Evolutionary conservation across 2,329 filamentous ascomycete genomes (phyloP), one percentile per base, ranked within the genome.

Genomic region (Karstenula rhodostoma): DNA sequence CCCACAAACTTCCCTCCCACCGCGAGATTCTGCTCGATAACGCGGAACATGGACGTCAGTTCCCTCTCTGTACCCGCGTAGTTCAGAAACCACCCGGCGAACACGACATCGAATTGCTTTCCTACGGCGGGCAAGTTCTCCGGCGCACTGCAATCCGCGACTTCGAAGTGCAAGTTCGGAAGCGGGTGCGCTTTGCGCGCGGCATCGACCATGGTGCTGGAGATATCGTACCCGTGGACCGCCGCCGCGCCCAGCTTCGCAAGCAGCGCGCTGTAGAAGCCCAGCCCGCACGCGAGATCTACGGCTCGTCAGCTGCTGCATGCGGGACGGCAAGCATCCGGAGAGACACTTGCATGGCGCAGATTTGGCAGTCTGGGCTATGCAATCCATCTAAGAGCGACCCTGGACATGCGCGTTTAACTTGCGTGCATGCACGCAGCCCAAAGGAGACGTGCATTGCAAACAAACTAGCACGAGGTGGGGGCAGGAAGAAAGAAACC

Each of bases 31-130:
- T 40, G 13, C 25, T 60, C 57, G 13, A 73, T 69, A 4, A 70
- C 65, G 33, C 58, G 52, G 49, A 73, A 73, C 71, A 75, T 72
- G 49, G 44, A 58, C 0, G 55, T 60, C 1, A 75, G 56, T 37
- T 71, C 68, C 2, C 13, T 17, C 49, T 67, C 64, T 0, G 65
- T 69, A 52, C 67, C 69, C 2, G 72, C 72, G 49, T 75, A 73
- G 61, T 75, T 75, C 47, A 73, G 64, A 29, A 75, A 72, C 69
- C 70, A 75, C 47, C 68, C 71, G 23, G 71, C 72, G 55, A 75
- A 73, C 46, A 73, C 66, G 33, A 73, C 37, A 57, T 73, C 71
- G 57, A 66, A 73, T 4, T 44, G 52, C 1, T 56, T 44, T 0
- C 40, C 13, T 17, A 35, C 42, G 2, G 17, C 3, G 6, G 62